Evolutionary conservation across 2,329 filamentous ascomycete species (phyloP).

Genomic region (Exophiala alcalophila): DNA sequence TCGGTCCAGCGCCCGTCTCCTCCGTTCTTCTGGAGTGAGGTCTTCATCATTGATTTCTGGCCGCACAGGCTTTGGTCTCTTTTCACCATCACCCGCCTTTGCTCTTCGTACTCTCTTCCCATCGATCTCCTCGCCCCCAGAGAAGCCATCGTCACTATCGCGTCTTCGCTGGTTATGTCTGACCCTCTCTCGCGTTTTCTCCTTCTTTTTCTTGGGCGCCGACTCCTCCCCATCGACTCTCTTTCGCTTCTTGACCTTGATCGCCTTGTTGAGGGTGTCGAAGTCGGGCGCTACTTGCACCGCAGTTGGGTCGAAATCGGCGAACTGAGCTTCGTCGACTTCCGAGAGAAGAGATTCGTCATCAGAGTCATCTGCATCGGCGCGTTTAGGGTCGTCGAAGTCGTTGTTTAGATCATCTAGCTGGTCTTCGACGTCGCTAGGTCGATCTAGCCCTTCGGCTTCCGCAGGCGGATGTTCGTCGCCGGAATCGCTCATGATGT

Average conservation of each 20-base stretch:
- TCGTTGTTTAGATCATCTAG: slow-evolving; percentile 25
- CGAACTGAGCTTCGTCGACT: slow-evolving; percentile 63
- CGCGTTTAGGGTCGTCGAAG: slow-evolving; percentile 30
- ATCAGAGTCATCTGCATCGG: slow-evolving; percentile 51
- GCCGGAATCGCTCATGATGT: slow-evolving; percentile 28
- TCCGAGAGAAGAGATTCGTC: slow-evolving; percentile 63
- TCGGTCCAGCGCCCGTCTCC: slow-evolving; percentile 77
- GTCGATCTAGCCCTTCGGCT: slow-evolving; percentile 43
- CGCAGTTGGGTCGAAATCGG: slow-evolving; percentile 61
- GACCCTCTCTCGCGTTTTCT: slow-evolving; percentile 53
- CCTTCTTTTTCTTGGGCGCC: slow-evolving; percentile 67
- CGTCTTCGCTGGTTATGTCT: slow-evolving; percentile 59
- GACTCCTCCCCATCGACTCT: slow-evolving; percentile 60
- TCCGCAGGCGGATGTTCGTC: slow-evolving; percentile 30
- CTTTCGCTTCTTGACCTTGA: slow-evolving; percentile 64
- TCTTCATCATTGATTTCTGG: slow-evolving; percentile 72
- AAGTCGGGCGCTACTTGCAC: slow-evolving; percentile 62
- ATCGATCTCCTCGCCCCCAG: slow-evolving; percentile 52
- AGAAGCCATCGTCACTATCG: slow-evolving; percentile 51
- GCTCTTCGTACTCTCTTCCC: slow-evolving; percentile 53
- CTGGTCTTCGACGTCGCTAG: slow-evolving; percentile 33
- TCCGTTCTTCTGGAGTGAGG: slow-evolving; percentile 66
- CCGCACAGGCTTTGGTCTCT: slow-evolving; percentile 47
- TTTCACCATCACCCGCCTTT: slow-evolving; percentile 50
- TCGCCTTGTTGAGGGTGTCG: slow-evolving; percentile 55